phyloP scores from a whole-genome alignment of 306 rosid genomes.

The Psophocarpus tetragonolobus region DNA sequence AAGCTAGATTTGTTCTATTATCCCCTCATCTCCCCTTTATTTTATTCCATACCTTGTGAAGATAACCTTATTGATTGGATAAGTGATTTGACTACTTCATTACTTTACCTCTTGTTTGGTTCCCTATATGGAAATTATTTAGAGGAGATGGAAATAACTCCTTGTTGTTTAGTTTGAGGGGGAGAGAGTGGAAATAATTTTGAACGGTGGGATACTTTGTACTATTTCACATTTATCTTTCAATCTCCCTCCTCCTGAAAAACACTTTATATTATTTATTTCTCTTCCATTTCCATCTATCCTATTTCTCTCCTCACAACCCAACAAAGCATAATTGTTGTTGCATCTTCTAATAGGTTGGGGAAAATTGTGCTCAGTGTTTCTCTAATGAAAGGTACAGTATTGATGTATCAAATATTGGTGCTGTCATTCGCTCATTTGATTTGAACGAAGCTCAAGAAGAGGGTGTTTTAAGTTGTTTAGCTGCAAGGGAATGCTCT shows the following conservation, averaged over 20 bases:
- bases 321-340: no score
- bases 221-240: no score
- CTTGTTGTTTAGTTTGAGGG: no score
- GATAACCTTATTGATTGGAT: background rate
- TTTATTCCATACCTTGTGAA: background rate
- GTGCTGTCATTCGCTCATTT: slow-evolving; percentile 42
- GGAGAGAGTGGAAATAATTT: no score
- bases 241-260: no score
- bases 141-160: no score
- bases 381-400: slow-evolving; percentile 33
- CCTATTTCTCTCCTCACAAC: no score
- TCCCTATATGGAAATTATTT: no score
- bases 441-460: slow-evolving; percentile 46
- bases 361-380: slow-evolving; percentile 41
- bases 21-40: background rate
- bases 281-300: no score
- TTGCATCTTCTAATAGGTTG: slow-evolving; percentile 36
- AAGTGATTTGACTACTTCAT: slow-evolving; percentile 17
- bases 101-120: no score
- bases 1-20: slow-evolving; percentile 1
- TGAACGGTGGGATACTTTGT: no score
- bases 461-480: slow-evolving; percentile 43
- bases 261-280: no score
- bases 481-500: slow-evolving; percentile 46
- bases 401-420: slow-evolving; percentile 38